A percentile compares a stretch with the other conserved stretches of the same genome.
Evolutionary conservation across 2,329 filamentous ascomycete species (phyloP).

Genomic region (Neopestalotiopsis rosae): DNA sequence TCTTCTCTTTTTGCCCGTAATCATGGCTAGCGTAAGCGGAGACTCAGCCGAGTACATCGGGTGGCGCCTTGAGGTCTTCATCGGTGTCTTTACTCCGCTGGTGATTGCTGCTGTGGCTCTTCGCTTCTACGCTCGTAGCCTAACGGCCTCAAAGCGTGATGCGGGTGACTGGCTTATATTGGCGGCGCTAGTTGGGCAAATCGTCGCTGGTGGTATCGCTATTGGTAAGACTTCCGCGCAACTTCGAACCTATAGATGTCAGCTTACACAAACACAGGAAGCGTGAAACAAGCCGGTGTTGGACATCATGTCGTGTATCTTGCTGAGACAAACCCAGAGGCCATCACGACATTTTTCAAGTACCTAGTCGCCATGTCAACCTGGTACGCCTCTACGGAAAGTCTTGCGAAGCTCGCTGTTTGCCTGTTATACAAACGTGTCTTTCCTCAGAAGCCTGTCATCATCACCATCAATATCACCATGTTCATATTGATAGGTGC

Average conservation of each 20-base stretch:
- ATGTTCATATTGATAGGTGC: constrained; percentile 18
- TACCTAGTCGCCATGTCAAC: constrained; percentile 25
- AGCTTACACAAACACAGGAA: constrained; percentile 13
- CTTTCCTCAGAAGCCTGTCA: constrained; percentile 23
- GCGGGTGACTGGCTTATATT: constrained; percentile 24
- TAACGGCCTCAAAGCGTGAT: constrained; percentile 19
- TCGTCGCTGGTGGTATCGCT: constrained; percentile 18
- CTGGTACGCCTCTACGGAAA: constrained; percentile 25
- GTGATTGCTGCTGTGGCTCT: constrained; percentile 21
- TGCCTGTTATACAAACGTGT: constrained; percentile 25
- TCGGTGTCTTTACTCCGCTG: constrained; percentile 21
- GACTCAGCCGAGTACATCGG: constrained; percentile 20
- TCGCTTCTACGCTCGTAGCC: constrained; percentile 24
- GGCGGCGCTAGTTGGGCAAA: constrained; percentile 21
- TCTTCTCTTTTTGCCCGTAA: too few relatives aligned
- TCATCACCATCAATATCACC: constrained; percentile 21
- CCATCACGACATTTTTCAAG: constrained; percentile 24
- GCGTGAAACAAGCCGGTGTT: constrained; percentile 20
- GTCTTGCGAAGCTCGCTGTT: constrained; percentile 27
- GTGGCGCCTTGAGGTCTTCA: constrained; percentile 21
- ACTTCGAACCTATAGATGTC: background rate
- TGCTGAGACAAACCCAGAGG: constrained; percentile 19
- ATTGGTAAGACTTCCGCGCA: constrained; percentile 21
- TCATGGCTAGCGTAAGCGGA: background rate
- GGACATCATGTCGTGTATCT: constrained; percentile 24